These are phyloP conservation scores for Sphaerostilbella broomeana DNA, from an alignment of 2,329 filamentous ascomycete species.

Conservation along the genomic window DNA sequence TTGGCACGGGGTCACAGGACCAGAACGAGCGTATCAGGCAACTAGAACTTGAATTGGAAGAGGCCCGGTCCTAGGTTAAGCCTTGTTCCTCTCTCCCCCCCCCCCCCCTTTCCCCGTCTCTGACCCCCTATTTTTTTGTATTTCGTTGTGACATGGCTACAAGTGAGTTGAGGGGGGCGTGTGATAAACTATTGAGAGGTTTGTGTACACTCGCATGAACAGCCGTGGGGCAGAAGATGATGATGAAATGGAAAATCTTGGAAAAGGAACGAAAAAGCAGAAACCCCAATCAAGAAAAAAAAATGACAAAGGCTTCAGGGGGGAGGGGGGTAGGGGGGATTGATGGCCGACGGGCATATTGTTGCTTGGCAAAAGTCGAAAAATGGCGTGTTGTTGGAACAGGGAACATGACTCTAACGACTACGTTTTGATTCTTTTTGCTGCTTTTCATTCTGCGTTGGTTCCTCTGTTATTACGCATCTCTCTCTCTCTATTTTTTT, in stretches of 20 bases:
- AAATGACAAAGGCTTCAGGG: neutral
- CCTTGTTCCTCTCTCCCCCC: neutral
- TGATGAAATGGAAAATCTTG: conserved; percentile 9
- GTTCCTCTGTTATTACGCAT: neutral
- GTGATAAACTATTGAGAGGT: neutral
- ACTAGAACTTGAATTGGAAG: conserved; percentile 61
- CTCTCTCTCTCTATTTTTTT: neutral
- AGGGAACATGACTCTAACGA: no score
- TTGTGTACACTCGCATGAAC: conserved; percentile 1
- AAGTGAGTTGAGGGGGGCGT: no score
- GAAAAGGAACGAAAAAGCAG: conserved; percentile 1
- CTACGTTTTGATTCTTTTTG: no score
- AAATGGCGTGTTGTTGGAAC: no score
- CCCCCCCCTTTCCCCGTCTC: neutral
- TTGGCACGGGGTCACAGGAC: conserved; percentile 50
- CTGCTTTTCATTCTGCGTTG: neutral
- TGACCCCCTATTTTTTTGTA: neutral
- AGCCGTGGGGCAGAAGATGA: conserved; percentile 2
- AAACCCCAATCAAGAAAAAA: neutral
- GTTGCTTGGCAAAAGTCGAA: no score
- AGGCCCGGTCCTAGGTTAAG: conserved; percentile 45
- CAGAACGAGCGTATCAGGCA: conserved; percentile 63
- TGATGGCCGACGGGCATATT: conserved; percentile 1
- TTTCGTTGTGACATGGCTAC: neutral
- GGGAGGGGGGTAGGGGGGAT: neutral